Evolutionary conservation across 1,284 basidiomycete genomes (phyloP).

Genomic region (Singerocomus rubriflavus): DNA sequence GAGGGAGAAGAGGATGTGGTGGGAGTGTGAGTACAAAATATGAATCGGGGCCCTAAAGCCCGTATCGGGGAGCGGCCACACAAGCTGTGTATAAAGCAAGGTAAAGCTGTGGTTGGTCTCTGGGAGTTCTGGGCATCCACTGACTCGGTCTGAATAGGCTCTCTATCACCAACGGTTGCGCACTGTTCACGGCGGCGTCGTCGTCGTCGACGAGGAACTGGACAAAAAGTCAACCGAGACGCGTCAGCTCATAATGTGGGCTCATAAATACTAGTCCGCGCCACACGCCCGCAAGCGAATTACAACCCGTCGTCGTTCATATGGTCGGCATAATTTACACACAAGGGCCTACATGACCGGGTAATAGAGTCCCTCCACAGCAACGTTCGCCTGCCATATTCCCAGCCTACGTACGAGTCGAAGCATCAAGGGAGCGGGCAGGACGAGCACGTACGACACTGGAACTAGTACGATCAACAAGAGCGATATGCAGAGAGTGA

Average conservation of each 20-base stretch:
- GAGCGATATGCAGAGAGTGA: conserved; percentile 66
- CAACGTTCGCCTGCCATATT: conserved; percentile 77
- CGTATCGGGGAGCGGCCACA: background rate
- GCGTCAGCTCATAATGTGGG: conserved; percentile 33
- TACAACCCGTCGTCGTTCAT: background rate
- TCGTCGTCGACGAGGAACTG: conserved; percentile 15
- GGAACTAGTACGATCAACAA: conserved; percentile 55
- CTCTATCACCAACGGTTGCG: conserved; percentile 1
- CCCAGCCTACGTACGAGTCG: conserved; percentile 63
- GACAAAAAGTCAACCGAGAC: conserved; percentile 30
- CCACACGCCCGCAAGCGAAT: conserved; percentile 27
- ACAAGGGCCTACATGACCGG: conserved; percentile 32
- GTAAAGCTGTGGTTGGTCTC: conserved; percentile 6
- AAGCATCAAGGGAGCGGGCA: conserved; percentile 65
- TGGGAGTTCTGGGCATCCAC: background rate
- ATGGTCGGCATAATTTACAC: conserved; percentile 3
- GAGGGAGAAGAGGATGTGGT: conserved; percentile 18
- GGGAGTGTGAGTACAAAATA: conserved; percentile 22
- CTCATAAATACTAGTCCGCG: conserved; percentile 30
- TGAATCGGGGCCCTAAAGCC: background rate
- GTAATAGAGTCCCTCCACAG: conserved; percentile 69
- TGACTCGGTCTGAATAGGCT: conserved; percentile 6
- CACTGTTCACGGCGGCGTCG: background rate
- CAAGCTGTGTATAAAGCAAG: conserved; percentile 27
- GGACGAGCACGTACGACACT: conserved; percentile 51